Evolutionary conservation across 352 stramenopile species (phyloP).

Genomic region (Plasmopara halstedii): DNA sequence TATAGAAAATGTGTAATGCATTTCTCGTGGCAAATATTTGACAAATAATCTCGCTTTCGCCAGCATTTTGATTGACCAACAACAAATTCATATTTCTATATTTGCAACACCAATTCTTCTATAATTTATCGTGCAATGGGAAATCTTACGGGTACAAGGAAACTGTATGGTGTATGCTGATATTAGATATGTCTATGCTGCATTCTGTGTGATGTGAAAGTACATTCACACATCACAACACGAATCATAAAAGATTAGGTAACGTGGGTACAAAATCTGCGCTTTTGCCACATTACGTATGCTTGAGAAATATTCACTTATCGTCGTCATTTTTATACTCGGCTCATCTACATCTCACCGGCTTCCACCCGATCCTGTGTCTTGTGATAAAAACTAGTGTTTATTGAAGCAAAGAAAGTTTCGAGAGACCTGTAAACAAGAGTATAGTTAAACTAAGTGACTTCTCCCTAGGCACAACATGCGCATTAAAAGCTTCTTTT

Average conservation of each 20-base stretch:
- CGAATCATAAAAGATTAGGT: too few species aligned
- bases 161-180: too few species aligned
- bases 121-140: too few species aligned
- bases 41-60: too few species aligned
- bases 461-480: not conserved
- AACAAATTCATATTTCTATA: too few species aligned
- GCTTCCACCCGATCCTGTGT: slow-evolving; percentile 8
- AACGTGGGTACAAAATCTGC: not conserved
- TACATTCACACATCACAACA: too few species aligned
- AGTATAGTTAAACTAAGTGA: slow-evolving; percentile 16
- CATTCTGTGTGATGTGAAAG: too few species aligned
- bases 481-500: slow-evolving; percentile 12
- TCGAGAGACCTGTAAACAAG: slow-evolving; percentile 17
- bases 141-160: too few species aligned
- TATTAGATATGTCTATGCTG: too few species aligned
- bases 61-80: too few species aligned
- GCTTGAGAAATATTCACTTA: slow-evolving; percentile 1
- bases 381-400: slow-evolving; percentile 8
- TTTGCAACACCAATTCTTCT: too few species aligned
- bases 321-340: slow-evolving; percentile 3
- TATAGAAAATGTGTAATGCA: not conserved
- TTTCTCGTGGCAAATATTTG: too few species aligned
- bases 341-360: slow-evolving; percentile 18
- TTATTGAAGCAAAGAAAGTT: slow-evolving; percentile 11
- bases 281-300: not conserved